These are phyloP conservation scores for Trichoderma atroviride DNA, from an alignment of 2,329 filamentous ascomycete genomes.

Conservation along the genomic window DNA sequence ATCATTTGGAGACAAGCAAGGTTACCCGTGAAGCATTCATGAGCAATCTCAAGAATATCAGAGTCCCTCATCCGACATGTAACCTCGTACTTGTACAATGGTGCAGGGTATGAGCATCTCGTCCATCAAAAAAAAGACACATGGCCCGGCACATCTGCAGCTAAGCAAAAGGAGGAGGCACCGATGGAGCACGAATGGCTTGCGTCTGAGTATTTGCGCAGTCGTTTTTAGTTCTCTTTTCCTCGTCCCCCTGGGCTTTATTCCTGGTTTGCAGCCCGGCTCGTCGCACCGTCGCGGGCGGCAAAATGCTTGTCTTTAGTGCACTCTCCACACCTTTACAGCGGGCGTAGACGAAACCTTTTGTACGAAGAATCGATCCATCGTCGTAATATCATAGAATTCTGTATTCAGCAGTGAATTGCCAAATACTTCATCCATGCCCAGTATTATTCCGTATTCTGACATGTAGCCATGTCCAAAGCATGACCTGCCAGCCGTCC, in stretches of 20 bases:
- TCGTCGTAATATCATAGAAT: background rate
- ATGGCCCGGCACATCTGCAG: conserved; percentile 10
- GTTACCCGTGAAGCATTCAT: background rate
- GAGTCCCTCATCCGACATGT: background rate
- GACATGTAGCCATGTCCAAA: background rate
- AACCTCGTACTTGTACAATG: background rate
- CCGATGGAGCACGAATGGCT: background rate
- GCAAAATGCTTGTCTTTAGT: conserved; percentile 11
- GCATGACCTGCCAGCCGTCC: background rate
- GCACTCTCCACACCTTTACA: background rate
- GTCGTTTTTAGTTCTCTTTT: background rate
- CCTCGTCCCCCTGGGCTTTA: background rate
- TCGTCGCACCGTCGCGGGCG: background rate
- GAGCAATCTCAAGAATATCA: background rate
- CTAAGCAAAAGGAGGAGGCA: conserved; percentile 2
- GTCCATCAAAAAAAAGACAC: background rate
- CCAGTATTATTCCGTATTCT: background rate
- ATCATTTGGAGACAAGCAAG: background rate
- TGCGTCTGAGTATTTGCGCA: background rate
- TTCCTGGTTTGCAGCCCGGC: background rate
- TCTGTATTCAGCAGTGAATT: background rate
- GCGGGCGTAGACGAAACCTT: background rate
- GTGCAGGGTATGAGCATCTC: background rate
- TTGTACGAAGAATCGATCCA: background rate
- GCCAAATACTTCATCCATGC: background rate